These are phyloP conservation scores for Carex arenaria DNA, from an alignment of 202 grass and related monocot genomes.

Conservation along the genomic window DNA sequence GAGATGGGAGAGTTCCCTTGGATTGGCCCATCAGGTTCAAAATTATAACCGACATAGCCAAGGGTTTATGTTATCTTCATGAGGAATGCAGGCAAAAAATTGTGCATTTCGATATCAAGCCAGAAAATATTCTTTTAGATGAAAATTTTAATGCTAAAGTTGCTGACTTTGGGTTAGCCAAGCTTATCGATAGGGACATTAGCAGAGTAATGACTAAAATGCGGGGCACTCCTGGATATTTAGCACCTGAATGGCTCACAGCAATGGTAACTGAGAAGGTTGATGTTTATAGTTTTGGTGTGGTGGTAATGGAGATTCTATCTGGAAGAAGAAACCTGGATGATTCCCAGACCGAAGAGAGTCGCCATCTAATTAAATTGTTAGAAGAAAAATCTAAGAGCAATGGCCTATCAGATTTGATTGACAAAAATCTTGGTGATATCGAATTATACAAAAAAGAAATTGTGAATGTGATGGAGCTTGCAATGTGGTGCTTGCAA, in stretches of 20 bases:
- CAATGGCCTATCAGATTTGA: slow-evolving; percentile 15
- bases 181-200: slow-evolving; percentile 39
- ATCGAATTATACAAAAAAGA: slow-evolving; percentile 15
- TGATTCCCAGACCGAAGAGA: slow-evolving; percentile 18
- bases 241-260: slow-evolving; percentile 49
- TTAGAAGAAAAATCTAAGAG: slow-evolving; percentile 27
- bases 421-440: background rate
- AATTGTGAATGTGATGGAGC: slow-evolving; percentile 23
- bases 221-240: slow-evolving; percentile 33
- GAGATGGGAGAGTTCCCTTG: too few species aligned
- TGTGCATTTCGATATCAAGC: slow-evolving; percentile 43
- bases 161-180: slow-evolving; percentile 48
- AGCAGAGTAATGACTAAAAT: slow-evolving; percentile 29
- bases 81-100: slow-evolving; percentile 41
- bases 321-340: slow-evolving; percentile 37
- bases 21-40: too few species aligned
- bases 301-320: slow-evolving; percentile 38
- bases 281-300: slow-evolving; percentile 44
- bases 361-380: slow-evolving; percentile 21
- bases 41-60: too few species aligned
- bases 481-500: slow-evolving; percentile 44
- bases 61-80: too few species aligned
- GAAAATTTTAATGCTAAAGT: slow-evolving; percentile 36
- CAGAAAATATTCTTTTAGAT: slow-evolving; percentile 41
- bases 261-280: slow-evolving; percentile 42